Evolutionary conservation across 1,139 yeast genomes (phyloP), one percentile per base, ranked within the genome.

Genomic region (Yamadazyma taylorii): DNA sequence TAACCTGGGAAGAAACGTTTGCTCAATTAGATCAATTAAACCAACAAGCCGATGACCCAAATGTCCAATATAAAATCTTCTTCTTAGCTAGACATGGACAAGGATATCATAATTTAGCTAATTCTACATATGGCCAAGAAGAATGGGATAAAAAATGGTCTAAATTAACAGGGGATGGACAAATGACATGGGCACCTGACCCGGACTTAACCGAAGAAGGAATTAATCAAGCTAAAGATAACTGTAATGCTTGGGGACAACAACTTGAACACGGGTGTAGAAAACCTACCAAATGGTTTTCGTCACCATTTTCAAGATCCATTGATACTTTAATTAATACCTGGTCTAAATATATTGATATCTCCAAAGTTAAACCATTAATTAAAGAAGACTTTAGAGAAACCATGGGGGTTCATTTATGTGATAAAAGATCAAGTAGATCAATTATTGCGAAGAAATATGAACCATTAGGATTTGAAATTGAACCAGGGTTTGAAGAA

Each of bases 51-150:
- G 34, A 31, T 2, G 48, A 50, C 1, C 48, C 48, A 1, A 52
- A 56, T 24, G 63, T 51, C 14, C 42, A 43, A 8, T 73, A 70
- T 52, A 71, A 71, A 49, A 42, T 71, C 17, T 52, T 70, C 33
- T 63, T 66, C 42, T 55, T 70, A 30, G 73, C 74, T 13, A 63
- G 77, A 42, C 77, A 71, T 39, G 75, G 75, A 3, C 73, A 70
- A 46, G 76, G 76, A 3, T 69, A 45, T 49, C 77, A 71, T 48
- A 71, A 71, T 47, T 47, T 69, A 42, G 75, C 73, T 30, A 72
- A 69, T 44, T 37, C 58, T 13, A 56, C 60, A 40, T 70, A 70
- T 40, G 76, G 76, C 3, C 62, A 70, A 35, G 54, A 62, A 26
- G 67, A 51, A 3, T 71, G 77, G 77, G 66, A 70, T 41, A 60